Conservation (phyloP, 2,329 filamentous ascomycete species). For the Penicillium sp. region DNA sequence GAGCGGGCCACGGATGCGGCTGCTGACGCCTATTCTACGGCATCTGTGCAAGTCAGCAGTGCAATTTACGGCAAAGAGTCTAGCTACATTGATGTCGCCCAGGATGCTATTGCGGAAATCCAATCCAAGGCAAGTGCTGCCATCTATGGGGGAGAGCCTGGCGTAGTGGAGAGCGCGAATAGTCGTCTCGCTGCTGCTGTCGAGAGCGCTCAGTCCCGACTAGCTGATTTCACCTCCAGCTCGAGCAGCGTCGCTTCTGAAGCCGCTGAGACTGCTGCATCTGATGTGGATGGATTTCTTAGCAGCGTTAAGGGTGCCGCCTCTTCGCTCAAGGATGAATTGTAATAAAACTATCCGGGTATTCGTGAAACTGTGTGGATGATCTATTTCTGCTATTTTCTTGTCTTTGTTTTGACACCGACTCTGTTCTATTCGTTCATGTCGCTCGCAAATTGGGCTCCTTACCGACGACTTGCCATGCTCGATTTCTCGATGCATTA, state of each 20-base stretch:
- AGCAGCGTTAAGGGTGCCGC: slow-evolving; percentile 48
- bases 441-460: slow-evolving; percentile 5
- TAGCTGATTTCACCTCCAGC: slow-evolving; percentile 33
- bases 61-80: slow-evolving; percentile 56
- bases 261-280: slow-evolving; percentile 37
- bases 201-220: slow-evolving; percentile 35
- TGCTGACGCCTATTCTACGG: slow-evolving; percentile 52
- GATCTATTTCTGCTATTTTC: slow-evolving; percentile 10
- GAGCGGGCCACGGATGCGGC: slow-evolving; percentile 56
- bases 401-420: slow-evolving; percentile 7
- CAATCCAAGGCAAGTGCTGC: slow-evolving; percentile 55
- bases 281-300: slow-evolving; percentile 47
- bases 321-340: slow-evolving; percentile 23
- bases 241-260: slow-evolving; percentile 36
- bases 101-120: slow-evolving; percentile 53
- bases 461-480: slow-evolving; percentile 14
- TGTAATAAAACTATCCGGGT: slow-evolving; percentile 15
- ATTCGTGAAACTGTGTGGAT: neutral
- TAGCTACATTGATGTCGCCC: slow-evolving; percentile 54
- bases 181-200: slow-evolving; percentile 31
- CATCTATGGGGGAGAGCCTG: slow-evolving; percentile 52
- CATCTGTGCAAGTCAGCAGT: slow-evolving; percentile 50
- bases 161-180: slow-evolving; percentile 36
- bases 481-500: slow-evolving; percentile 25
- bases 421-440: slow-evolving; percentile 10